phyloP scores from a whole-genome alignment of 805 yeast species.

The Barnettozyma botsteinii region DNA sequence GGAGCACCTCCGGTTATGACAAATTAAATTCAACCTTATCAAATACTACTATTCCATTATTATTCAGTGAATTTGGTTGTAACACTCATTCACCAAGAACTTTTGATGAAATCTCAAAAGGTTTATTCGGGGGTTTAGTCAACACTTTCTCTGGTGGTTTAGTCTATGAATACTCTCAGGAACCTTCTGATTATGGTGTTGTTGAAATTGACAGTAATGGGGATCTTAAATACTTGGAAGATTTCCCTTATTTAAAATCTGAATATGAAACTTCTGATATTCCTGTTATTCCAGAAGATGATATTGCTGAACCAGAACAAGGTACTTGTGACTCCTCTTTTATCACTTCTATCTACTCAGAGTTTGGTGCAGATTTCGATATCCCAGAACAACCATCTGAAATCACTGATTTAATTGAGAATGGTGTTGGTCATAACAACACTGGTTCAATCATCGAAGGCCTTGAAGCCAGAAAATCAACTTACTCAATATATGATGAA shows the following conservation, averaged over 20 bases:
- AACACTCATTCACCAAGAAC: slow-evolving; percentile 72
- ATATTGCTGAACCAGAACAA: slow-evolving; percentile 28
- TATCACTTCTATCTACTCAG: slow-evolving; percentile 32
- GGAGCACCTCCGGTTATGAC: slow-evolving; percentile 66
- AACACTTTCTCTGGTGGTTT: slow-evolving; percentile 79
- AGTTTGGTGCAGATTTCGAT: slow-evolving; percentile 42
- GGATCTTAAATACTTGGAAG: slow-evolving; percentile 37
- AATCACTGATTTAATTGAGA: slow-evolving; percentile 36
- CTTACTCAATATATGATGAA: slow-evolving; percentile 34
- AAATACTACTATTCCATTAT: slow-evolving; percentile 59
- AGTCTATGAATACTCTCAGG: slow-evolving; percentile 87
- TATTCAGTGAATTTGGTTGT: slow-evolving; percentile 82
- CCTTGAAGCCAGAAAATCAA: slow-evolving; percentile 32
- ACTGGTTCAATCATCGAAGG: slow-evolving; percentile 39
- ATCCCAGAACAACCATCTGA: slow-evolving; percentile 45
- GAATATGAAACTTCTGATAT: slow-evolving; percentile 34
- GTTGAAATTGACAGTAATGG: slow-evolving; percentile 46
- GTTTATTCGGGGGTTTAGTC: slow-evolving; percentile 61
- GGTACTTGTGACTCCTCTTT: slow-evolving; percentile 36
- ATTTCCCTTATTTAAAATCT: slow-evolving; percentile 44
- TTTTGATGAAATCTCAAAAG: slow-evolving; percentile 71
- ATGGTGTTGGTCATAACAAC: slow-evolving; percentile 43
- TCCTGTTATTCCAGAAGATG: slow-evolving; percentile 34
- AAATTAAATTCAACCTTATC: slow-evolving; percentile 49
- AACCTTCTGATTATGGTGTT: slow-evolving; percentile 72